Evolutionary conservation across 306 rosid genomes (phyloP).

Genomic region (Castanea crenata): DNA sequence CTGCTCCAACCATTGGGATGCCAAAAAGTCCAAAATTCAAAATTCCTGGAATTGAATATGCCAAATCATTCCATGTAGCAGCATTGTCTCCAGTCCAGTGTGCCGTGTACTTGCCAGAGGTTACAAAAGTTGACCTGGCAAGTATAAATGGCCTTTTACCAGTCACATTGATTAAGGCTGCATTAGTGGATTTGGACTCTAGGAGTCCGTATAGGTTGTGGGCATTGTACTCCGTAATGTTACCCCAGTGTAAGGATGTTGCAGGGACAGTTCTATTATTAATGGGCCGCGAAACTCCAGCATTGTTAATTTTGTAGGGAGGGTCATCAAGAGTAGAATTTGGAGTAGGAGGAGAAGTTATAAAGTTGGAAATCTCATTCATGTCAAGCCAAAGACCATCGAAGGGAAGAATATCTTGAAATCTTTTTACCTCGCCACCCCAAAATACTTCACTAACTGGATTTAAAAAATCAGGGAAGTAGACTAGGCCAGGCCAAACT

Average conservation of each 20-base stretch:
- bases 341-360: constrained; percentile 47
- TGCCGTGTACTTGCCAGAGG: constrained; percentile 85
- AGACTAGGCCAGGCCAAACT: constrained; percentile 92
- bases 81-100: constrained; percentile 97
- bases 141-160: constrained; percentile 87
- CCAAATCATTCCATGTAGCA: constrained; percentile 84
- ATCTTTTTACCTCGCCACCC: constrained; percentile 64
- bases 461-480: constrained; percentile 73
- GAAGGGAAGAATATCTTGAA: constrained; percentile 51
- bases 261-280: constrained; percentile 56
- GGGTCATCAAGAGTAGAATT: constrained; percentile 71
- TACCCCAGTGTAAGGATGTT: constrained; percentile 58
- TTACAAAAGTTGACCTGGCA: constrained; percentile 76
- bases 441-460: constrained; percentile 52
- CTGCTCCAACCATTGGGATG: constrained; percentile 93
- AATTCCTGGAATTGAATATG: constrained; percentile 64
- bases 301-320: constrained; percentile 67
- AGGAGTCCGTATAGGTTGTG: constrained; percentile 81
- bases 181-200: constrained; percentile 62
- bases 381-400: constrained; percentile 93
- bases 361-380: constrained; percentile 79
- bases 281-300: constrained; percentile 38
- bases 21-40: constrained; percentile 77
- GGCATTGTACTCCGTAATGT: constrained; percentile 64
- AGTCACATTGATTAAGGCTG: constrained; percentile 47